Conservation (phyloP, 345 rosid species). For the Adansonia digitata region DNA sequence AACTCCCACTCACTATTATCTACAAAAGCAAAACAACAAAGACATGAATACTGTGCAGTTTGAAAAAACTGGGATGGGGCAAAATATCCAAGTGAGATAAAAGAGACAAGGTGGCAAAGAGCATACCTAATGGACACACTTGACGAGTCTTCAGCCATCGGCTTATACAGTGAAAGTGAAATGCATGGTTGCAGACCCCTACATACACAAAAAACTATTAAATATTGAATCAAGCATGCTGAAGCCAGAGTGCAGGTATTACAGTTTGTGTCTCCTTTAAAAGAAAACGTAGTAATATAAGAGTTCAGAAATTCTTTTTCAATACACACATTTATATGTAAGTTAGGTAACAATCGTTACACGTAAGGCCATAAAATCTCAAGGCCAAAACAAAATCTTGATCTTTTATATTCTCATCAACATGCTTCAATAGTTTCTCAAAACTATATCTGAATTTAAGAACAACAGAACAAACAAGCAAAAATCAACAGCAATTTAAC, state of each 20-base stretch:
- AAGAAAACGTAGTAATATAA: too few species aligned
- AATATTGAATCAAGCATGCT: background rate
- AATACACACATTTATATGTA: background rate
- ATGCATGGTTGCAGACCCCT: conserved; percentile 99
- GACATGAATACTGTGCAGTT: background rate
- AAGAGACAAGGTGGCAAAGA: background rate
- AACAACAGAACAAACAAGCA: background rate
- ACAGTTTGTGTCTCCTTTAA: background rate
- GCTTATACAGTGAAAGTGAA: conserved; percentile 99
- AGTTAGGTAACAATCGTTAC: background rate
- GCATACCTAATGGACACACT: conserved; percentile 92
- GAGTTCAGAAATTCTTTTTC: background rate
- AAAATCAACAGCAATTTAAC: background rate
- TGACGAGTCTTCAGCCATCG: conserved; percentile 99
- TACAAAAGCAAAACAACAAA: conserved; percentile 22
- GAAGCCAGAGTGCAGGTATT: too few species aligned
- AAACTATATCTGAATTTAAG: background rate
- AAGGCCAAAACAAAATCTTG: background rate
- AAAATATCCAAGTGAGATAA: background rate
- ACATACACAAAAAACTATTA: conserved; percentile 1
- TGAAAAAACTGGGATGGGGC: background rate
- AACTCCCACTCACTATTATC: conserved; percentile 99
- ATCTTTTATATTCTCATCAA: background rate
- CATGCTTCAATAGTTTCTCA: background rate
- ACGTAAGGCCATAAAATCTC: background rate